Evolutionary conservation across 306 rosid species (phyloP), one percentile per base, ranked within the genome.

Genomic region (Macrotyloma uniflorum): DNA sequence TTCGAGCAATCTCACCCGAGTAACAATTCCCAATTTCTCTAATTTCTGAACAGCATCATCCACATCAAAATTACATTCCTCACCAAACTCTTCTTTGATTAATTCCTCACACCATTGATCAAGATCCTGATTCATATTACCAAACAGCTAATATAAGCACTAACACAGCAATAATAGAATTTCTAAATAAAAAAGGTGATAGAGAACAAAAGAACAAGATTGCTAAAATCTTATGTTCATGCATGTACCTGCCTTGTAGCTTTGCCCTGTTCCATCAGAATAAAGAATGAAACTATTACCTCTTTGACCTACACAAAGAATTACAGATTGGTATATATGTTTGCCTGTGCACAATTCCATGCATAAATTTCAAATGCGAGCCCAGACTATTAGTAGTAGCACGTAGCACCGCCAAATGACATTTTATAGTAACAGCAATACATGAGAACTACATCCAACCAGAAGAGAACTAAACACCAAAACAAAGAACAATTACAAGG

Each of bases 231-330:
- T 72, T 16, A n/a, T 6, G 32, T 11, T 55, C 73, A 79, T 40
- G 8, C 71, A 33, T 50, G 24, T 71, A 90, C 98, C 86, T 79
- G 90, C 77, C 83, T 67, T 32, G 97, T 95, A 77, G 93, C 93
- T 88, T 89, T 95, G 70, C 98, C 98, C 65, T 92, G 97, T 77
- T 92, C 97, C 98, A 95, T 92, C 87, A 95, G 72, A 82, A 95
- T 89, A 81, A 80, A 95, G 89, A 92, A 95, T 47, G 96, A 85
- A 79, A 95, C 70, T 32, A 92, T 95, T 79, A 92, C 96, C 86
- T 95, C 98, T 86, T 92, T 95, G 81, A 95, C 97, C 98, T 95
- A 79, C 77, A 81, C 55, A 11, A 79, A 81, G 80, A 74, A 66
- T 76, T 55, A 64, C 32, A 76, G 46, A 80, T 72, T 53, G 49